A percentile compares a stretch with the other conserved stretches of the same genome.
Conservation (phyloP, 495 filamentous ascomycete species). For the Bacidia rubella region DNA sequence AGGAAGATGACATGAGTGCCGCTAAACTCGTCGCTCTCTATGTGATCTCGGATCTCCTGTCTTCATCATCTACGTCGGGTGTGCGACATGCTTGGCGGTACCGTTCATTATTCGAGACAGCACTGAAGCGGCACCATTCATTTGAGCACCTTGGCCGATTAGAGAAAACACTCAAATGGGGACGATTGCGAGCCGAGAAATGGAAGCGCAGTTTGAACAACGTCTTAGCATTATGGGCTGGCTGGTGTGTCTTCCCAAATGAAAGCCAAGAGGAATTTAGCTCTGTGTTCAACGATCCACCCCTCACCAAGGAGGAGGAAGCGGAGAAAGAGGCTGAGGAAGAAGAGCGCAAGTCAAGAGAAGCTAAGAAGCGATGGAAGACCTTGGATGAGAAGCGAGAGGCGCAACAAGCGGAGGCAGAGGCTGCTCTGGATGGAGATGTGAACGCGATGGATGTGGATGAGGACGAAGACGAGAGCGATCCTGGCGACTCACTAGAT, state of each 20-base stretch:
- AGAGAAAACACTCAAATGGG: conserved; percentile 67
- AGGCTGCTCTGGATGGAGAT: conserved; percentile 18
- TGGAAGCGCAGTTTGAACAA: conserved; percentile 71
- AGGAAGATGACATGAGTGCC: conserved; percentile 48
- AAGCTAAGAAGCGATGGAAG: conserved; percentile 55
- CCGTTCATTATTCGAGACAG: conserved; percentile 68
- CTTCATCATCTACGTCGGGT: conserved; percentile 66
- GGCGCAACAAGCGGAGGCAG: conserved; percentile 14
- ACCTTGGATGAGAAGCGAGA: conserved; percentile 44
- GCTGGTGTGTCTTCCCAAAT: conserved; percentile 74
- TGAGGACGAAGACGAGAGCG: conserved; percentile 40
- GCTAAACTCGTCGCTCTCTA: conserved; percentile 75
- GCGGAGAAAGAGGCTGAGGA: conserved; percentile 24
- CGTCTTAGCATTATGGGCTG: conserved; percentile 73
- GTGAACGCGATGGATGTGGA: conserved; percentile 30
- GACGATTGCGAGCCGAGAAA: conserved; percentile 71
- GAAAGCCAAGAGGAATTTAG: conserved; percentile 61
- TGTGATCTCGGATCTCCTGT: conserved; percentile 77
- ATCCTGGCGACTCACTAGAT: not conserved
- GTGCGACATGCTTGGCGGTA: conserved; percentile 87
- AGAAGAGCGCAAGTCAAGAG: conserved; percentile 36
- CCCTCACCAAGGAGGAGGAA: conserved; percentile 38
- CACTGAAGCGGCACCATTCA: conserved; percentile 51
- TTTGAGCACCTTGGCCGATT: conserved; percentile 75
- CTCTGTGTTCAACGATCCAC: conserved; percentile 60